These are phyloP conservation scores for Naumovozyma baii DNA, from an alignment of 805 yeast genomes.

Conservation along the genomic window DNA sequence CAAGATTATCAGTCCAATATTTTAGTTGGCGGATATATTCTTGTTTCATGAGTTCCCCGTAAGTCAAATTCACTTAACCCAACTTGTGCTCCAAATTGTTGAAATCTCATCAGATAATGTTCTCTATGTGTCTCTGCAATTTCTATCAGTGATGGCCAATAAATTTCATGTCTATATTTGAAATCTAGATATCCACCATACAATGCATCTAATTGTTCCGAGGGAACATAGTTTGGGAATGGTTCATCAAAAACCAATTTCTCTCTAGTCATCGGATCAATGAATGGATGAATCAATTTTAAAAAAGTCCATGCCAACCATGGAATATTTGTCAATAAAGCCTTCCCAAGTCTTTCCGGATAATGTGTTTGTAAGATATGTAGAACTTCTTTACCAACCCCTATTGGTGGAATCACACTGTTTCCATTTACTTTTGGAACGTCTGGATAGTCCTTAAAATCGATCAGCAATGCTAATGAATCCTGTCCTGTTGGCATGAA, in stretches of 20 bases:
- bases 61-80: conserved; percentile 81
- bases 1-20: background rate
- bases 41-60: conserved; percentile 37
- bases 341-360: conserved; percentile 93
- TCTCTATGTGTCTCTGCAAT: conserved; percentile 50
- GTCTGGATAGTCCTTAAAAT: conserved; percentile 66
- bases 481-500: conserved; percentile 97
- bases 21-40: conserved; percentile 19
- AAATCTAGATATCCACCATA: conserved; percentile 85
- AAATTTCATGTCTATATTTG: conserved; percentile 66
- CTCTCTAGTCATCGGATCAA: conserved; percentile 90
- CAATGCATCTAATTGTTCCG: conserved; percentile 67
- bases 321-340: conserved; percentile 85
- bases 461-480: conserved; percentile 80
- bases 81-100: conserved; percentile 55
- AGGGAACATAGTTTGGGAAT: conserved; percentile 71
- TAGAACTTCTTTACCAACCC: conserved; percentile 83
- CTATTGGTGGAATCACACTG: conserved; percentile 77
- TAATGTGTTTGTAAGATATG: conserved; percentile 93
- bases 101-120: conserved; percentile 60
- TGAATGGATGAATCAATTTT: conserved; percentile 87
- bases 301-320: conserved; percentile 89
- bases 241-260: conserved; percentile 89
- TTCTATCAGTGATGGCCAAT: conserved; percentile 65
- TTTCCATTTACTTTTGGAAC: conserved; percentile 44